These are phyloP conservation scores for Nothophytophthora sp. DNA, from an alignment of 352 stramenopile species.

Conservation along the genomic window DNA sequence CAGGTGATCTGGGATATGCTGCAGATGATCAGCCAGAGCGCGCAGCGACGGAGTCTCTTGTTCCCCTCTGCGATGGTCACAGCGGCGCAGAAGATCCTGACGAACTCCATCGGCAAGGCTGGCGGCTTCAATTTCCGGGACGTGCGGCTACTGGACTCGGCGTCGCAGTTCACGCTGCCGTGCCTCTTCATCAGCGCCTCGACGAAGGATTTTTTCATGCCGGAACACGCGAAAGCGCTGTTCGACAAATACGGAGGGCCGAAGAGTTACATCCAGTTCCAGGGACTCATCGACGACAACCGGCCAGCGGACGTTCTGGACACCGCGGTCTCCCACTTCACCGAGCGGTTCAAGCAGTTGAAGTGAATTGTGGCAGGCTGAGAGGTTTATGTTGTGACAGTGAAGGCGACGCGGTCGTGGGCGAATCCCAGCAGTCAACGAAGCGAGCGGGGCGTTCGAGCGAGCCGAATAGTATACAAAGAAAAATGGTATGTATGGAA, in stretches of 20 bases:
- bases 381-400: neutral
- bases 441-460: too few relatives aligned
- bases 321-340: conserved; percentile 39
- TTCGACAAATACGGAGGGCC: conserved; percentile 57
- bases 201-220: conserved; percentile 78
- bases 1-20: conserved; percentile 79
- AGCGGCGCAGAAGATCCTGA: conserved; percentile 67
- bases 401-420: too few relatives aligned
- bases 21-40: conserved; percentile 65
- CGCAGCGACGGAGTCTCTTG: conserved; percentile 66
- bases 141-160: conserved; percentile 49
- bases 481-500: neutral
- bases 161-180: conserved; percentile 38
- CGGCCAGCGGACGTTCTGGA: conserved; percentile 50
- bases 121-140: conserved; percentile 61
- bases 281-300: conserved; percentile 64
- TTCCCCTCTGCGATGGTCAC: conserved; percentile 67
- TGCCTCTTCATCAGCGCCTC: conserved; percentile 71
- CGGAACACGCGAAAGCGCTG: conserved; percentile 51
- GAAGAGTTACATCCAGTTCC: conserved; percentile 61
- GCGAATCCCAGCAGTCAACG: too few relatives aligned
- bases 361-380: neutral
- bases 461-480: too few relatives aligned
- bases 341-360: conserved; percentile 19
- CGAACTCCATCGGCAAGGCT: conserved; percentile 62